Percentiles rank a stretch among this genome's conserved stretches.
Conservation (phyloP, 2,329 filamentous ascomycete species). For the Periconia sp. region DNA sequence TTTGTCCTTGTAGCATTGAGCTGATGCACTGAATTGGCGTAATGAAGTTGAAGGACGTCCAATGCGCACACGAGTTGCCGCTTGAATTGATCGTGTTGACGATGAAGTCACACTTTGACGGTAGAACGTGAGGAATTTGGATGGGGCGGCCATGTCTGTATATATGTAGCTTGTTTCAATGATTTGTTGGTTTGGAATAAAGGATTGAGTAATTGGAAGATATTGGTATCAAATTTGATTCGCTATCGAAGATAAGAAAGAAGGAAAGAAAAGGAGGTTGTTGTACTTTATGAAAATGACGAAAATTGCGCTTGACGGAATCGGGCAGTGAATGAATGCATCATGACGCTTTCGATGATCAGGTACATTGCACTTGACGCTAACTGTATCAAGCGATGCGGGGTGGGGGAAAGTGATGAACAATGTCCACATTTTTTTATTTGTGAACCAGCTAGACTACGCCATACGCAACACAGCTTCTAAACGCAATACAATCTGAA, state of each 20-base stretch:
- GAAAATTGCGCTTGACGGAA: conserved; percentile 2
- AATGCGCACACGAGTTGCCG: neutral
- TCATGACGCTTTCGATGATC: conserved; percentile 6
- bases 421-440: neutral
- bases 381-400: neutral
- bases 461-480: neutral
- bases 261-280: neutral
- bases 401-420: neutral
- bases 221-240: neutral
- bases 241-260: neutral
- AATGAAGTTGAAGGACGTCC: conserved; percentile 13
- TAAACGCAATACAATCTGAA: neutral
- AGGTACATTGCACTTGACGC: neutral
- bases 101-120: conserved; percentile 21
- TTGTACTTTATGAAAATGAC: neutral
- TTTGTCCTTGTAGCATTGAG: conserved; percentile 15
- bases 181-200: neutral
- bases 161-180: neutral
- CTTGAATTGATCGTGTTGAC: conserved; percentile 1
- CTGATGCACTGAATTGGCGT: conserved; percentile 20
- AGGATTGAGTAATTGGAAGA: neutral
- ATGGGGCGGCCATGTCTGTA: conserved; percentile 30
- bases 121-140: conserved; percentile 44
- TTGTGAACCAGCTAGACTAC: neutral
- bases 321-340: conserved; percentile 5